These are phyloP conservation scores for Candida sakaeoensis DNA, from an alignment of 805 yeast species.

Conservation along the genomic window DNA sequence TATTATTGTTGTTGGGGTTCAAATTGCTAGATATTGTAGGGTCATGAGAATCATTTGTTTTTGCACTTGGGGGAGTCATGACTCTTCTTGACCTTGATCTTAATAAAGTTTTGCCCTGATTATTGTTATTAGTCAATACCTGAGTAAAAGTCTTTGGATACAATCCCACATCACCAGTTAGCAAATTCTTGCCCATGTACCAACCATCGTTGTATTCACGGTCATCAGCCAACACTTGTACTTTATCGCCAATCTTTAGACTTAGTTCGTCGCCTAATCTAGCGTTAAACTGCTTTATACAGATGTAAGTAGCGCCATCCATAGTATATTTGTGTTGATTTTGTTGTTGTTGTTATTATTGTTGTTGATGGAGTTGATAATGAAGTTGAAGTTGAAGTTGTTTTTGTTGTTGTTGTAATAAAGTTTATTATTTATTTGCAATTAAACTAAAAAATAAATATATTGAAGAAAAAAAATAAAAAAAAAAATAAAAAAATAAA, in stretches of 20 bases:
- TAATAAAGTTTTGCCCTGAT: slow-evolving; percentile 15
- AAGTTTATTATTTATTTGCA: too few species aligned
- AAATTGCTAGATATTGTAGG: slow-evolving; percentile 2
- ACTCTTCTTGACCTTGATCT: slow-evolving; percentile 54
- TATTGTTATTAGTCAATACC: slow-evolving; percentile 21
- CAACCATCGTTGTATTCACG: slow-evolving; percentile 94
- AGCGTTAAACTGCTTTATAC: slow-evolving; percentile 82
- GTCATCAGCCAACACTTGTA: slow-evolving; percentile 90
- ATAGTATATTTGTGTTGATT: not conserved
- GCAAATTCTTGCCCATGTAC: slow-evolving; percentile 83
- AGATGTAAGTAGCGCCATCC: slow-evolving; percentile 40
- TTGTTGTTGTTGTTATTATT: not conserved
- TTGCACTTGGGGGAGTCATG: slow-evolving; percentile 6
- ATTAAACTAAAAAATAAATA: too few species aligned
- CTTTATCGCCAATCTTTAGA: slow-evolving; percentile 74
- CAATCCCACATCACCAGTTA: slow-evolving; percentile 74
- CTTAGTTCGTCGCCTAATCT: slow-evolving; percentile 87
- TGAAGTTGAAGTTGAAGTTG: not conserved
- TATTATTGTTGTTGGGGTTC: slow-evolving; percentile 4
- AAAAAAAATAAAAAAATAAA: too few species aligned
- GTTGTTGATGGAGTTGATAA: not conserved
- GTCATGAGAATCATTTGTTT: slow-evolving; percentile 4
- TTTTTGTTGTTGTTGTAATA: not conserved
- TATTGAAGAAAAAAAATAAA: too few species aligned
- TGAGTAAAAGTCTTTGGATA: slow-evolving; percentile 90